Conservation (phyloP, 2,329 filamentous ascomycete genomes). For the Tolypocladium sp. region DNA sequence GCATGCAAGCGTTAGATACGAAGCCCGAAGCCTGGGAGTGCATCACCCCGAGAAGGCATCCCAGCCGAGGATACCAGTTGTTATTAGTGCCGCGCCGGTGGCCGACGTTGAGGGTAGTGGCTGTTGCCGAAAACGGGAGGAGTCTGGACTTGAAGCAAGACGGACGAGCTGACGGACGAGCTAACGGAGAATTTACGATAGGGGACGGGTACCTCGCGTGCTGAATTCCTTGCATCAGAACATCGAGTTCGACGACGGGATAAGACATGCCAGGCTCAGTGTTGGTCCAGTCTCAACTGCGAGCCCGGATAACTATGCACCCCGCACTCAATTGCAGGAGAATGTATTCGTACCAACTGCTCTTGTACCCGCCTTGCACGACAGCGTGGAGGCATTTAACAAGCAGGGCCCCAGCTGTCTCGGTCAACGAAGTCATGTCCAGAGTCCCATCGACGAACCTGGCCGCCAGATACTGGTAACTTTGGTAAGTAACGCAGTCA, state of each 20-base stretch:
- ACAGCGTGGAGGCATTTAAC: not conserved
- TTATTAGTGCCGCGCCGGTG: too few relatives aligned
- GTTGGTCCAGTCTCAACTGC: not conserved
- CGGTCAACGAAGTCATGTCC: not conserved
- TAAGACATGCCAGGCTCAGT: not conserved
- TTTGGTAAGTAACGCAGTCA: not conserved
- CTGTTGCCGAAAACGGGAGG: too few relatives aligned
- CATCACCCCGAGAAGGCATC: too few relatives aligned
- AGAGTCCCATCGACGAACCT: too few relatives aligned
- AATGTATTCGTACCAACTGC: not conserved
- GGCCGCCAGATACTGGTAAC: not conserved
- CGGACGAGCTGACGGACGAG: not conserved
- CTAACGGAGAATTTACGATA: not conserved
- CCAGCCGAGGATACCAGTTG: too few relatives aligned
- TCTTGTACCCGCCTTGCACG: not conserved
- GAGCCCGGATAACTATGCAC: not conserved
- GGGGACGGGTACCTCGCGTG: not conserved
- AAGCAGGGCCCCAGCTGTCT: not conserved
- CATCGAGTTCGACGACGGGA: not conserved
- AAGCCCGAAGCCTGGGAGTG: too few relatives aligned
- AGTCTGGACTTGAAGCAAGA: not conserved
- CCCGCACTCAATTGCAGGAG: not conserved
- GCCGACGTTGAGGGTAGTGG: too few relatives aligned
- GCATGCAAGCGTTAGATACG: too few relatives aligned
- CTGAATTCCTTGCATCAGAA: not conserved